phyloP scores from a whole-genome alignment of 192 early-diverging fungal genomes.

The Gaertneriomyces sp. region DNA sequence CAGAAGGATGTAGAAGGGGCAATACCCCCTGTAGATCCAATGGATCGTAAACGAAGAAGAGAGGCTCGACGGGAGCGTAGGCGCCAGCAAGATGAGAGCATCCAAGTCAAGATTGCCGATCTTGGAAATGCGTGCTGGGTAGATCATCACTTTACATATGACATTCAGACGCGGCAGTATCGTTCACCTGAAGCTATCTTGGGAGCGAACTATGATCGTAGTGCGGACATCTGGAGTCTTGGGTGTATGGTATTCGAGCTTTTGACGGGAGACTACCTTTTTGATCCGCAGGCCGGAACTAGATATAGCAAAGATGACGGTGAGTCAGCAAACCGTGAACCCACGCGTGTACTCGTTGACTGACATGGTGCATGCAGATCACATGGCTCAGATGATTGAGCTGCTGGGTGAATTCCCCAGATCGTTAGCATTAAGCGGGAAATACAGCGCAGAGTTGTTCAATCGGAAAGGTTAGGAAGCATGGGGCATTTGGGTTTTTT shows the following conservation, averaged over 20 bases:
- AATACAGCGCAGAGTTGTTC: conserved; percentile 82
- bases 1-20: conserved; percentile 8
- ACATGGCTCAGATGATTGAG: conserved; percentile 95
- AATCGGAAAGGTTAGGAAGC: conserved; percentile 65
- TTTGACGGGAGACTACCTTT: conserved; percentile 89
- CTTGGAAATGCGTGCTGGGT: conserved; percentile 96
- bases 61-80: conserved; percentile 31
- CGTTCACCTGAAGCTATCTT: conserved; percentile 93
- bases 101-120: conserved; percentile 89
- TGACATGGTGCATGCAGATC: conserved; percentile 57
- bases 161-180: conserved; percentile 98
- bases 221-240: conserved; percentile 90
- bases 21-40: too few species aligned
- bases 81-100: conserved; percentile 37
- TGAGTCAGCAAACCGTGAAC: conserved; percentile 28
- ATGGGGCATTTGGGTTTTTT: not conserved
- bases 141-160: conserved; percentile 89
- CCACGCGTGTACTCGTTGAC: not conserved
- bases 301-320: conserved; percentile 89
- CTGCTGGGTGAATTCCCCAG: conserved; percentile 82
- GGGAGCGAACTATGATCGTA: conserved; percentile 78
- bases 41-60: conserved; percentile 31
- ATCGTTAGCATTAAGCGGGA: conserved; percentile 74
- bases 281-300: conserved; percentile 84
- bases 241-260: conserved; percentile 93